phyloP scores from a whole-genome alignment of 2,329 filamentous ascomycete genomes.

The Furcasterigmium furcatum region DNA sequence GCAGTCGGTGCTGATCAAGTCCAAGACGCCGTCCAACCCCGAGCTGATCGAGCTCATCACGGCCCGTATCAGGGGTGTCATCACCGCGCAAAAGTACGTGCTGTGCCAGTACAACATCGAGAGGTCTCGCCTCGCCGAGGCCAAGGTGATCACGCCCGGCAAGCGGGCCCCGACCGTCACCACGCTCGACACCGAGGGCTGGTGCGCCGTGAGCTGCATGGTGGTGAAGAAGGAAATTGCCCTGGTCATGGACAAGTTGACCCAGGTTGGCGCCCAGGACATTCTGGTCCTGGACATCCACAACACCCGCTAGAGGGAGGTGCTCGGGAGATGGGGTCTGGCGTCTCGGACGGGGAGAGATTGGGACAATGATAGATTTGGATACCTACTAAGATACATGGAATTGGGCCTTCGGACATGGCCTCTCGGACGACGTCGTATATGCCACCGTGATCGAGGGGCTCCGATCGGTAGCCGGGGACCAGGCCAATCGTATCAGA shows the following conservation, averaged over 20 bases:
- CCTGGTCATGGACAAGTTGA: slow-evolving; percentile 80
- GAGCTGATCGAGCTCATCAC: slow-evolving; percentile 81
- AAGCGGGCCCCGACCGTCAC: slow-evolving; percentile 92
- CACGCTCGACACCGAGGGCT: slow-evolving; percentile 81
- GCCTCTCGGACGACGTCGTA: no score
- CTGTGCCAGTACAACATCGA: slow-evolving; percentile 96
- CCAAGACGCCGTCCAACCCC: slow-evolving; percentile 75
- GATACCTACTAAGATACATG: no score
- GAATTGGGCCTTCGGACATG: no score
- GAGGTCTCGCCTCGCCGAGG: slow-evolving; percentile 62
- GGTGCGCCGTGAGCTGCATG: slow-evolving; percentile 95
- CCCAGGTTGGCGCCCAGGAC: slow-evolving; percentile 73
- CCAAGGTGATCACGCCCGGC: slow-evolving; percentile 80
- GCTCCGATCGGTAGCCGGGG: no score
- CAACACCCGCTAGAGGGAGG: slow-evolving; percentile 57
- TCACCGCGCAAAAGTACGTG: slow-evolving; percentile 90
- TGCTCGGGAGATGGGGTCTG: background rate
- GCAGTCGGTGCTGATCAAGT: slow-evolving; percentile 89
- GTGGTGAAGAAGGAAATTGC: slow-evolving; percentile 86
- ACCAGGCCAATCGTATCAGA: no score
- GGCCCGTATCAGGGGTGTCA: slow-evolving; percentile 86
- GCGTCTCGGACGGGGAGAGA: no score
- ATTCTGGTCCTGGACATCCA: slow-evolving; percentile 83
- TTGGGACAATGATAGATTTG: no score
- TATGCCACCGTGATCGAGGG: no score